phyloP scores from a whole-genome alignment of 2,329 filamentous ascomycete species.

The Endothia cerciana region DNA sequence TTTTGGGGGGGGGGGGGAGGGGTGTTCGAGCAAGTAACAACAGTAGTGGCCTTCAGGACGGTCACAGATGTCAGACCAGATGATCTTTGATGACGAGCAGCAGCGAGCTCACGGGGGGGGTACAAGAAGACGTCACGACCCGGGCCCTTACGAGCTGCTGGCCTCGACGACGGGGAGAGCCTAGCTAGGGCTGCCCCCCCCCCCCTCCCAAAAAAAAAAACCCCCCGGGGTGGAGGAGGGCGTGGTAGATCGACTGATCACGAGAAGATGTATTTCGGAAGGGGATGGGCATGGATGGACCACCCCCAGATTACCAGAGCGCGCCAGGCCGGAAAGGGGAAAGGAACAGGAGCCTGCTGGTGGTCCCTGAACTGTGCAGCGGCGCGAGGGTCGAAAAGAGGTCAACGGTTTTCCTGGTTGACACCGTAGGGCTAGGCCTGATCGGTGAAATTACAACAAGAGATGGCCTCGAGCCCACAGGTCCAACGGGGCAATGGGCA shows the following conservation, averaged over 20 bases:
- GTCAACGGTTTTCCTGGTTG: neutral
- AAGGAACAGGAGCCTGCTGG: neutral
- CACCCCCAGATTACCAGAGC: slow-evolving; percentile 2
- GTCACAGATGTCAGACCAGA: neutral
- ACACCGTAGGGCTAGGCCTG: neutral
- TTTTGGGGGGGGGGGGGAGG: too few relatives aligned
- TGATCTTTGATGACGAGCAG: neutral
- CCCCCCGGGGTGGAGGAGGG: slow-evolving; percentile 3
- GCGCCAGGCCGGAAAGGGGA: slow-evolving; percentile 8
- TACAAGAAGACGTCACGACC: neutral
- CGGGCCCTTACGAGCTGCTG: too few relatives aligned
- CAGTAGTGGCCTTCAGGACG: neutral
- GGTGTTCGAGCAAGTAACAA: too few relatives aligned
- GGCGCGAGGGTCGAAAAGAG: neutral
- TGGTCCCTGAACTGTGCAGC: slow-evolving; percentile 4
- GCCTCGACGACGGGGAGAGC: too few relatives aligned
- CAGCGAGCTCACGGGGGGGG: too few relatives aligned
- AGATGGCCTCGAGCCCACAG: slow-evolving; percentile 1
- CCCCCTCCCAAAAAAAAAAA: neutral
- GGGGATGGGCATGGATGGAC: slow-evolving; percentile 2
- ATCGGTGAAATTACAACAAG: neutral
- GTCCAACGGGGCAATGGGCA: neutral
- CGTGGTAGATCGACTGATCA: neutral
- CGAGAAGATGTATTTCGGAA: slow-evolving; percentile 11
- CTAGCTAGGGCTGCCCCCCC: too few relatives aligned